Evolutionary conservation across 106 monocot genomes (phyloP).

Genomic region (Posidonia australis): DNA sequence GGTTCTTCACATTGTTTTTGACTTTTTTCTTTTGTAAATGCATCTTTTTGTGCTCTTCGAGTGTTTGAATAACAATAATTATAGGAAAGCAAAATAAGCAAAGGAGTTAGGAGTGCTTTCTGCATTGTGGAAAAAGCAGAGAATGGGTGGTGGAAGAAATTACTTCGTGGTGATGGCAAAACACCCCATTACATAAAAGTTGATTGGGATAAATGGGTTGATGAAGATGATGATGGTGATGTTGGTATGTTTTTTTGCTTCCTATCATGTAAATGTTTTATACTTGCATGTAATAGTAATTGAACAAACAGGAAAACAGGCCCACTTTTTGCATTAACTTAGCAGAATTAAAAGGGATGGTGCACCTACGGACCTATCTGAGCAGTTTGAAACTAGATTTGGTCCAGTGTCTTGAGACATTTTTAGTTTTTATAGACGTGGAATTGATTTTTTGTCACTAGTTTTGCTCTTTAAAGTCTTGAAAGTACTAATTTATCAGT

Average conservation of each 20-base stretch:
- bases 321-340: not conserved
- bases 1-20: not conserved
- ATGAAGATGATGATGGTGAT: conserved; percentile 70
- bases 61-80: not conserved
- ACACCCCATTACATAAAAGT: conserved; percentile 84
- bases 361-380: not conserved
- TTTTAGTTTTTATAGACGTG: not conserved
- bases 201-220: conserved; percentile 94
- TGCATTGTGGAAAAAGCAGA: conserved; percentile 68
- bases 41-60: not conserved
- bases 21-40: not conserved
- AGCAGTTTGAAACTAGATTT: not conserved
- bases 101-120: conserved; percentile 59
- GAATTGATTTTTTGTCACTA: not conserved
- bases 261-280: not conserved
- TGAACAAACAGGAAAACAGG: not conserved
- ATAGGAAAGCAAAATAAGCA: conserved; percentile 81
- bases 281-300: not conserved
- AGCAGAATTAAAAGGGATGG: too few relatives aligned
- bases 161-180: conserved; percentile 58
- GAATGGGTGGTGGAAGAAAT: conserved; percentile 70
- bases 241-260: conserved; percentile 3
- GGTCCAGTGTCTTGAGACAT: too few relatives aligned
- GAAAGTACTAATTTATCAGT: too few relatives aligned
- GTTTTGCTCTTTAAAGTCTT: too few relatives aligned